Percentiles rank a stretch among this genome's conserved stretches.
Evolutionary conservation across 352 stramenopile species (phyloP).

Genomic region (Globisporangium polare): DNA sequence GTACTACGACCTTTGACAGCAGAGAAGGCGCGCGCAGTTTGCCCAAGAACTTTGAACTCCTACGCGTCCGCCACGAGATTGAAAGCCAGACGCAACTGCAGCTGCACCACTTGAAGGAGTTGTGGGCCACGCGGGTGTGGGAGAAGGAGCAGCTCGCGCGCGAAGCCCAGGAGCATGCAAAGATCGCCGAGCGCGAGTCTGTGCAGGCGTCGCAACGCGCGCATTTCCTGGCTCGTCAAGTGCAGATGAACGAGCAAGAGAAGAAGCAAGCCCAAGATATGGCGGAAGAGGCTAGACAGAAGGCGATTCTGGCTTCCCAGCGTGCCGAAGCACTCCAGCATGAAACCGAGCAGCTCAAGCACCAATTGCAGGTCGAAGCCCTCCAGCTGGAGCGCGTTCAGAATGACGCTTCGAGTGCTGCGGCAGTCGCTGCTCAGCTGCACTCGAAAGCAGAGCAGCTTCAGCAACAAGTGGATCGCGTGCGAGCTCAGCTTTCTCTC

Average conservation of each 20-base stretch:
- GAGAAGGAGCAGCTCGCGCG: constrained; percentile 69
- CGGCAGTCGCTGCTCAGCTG: constrained; percentile 61
- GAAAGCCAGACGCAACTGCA: constrained; percentile 64
- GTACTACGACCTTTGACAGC: constrained; percentile 44
- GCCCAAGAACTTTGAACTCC: constrained; percentile 83
- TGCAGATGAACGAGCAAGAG: constrained; percentile 83
- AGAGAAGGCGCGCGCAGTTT: constrained; percentile 43
- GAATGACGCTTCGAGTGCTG: constrained; percentile 61
- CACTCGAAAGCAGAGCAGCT: constrained; percentile 64
- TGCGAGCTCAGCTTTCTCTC: constrained; percentile 71
- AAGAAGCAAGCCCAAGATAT: constrained; percentile 66
- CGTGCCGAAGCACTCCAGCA: constrained; percentile 67
- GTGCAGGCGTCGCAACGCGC: constrained; percentile 65
- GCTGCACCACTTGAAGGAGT: constrained; percentile 39
- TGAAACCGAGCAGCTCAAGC: constrained; percentile 74
- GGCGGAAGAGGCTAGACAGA: constrained; percentile 57
- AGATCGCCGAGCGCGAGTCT: constrained; percentile 67
- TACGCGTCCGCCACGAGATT: constrained; percentile 83
- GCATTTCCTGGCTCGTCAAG: constrained; percentile 64
- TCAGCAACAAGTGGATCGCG: constrained; percentile 73
- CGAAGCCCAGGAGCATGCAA: constrained; percentile 72
- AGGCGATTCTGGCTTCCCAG: constrained; percentile 55
- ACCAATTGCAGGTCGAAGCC: constrained; percentile 66
- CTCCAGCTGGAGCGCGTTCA: constrained; percentile 67
- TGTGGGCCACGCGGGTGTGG: constrained; percentile 55